These are phyloP conservation scores for Lactifluus piperatus DNA, from an alignment of 768 basidiomycete species.

Conservation along the genomic window DNA sequence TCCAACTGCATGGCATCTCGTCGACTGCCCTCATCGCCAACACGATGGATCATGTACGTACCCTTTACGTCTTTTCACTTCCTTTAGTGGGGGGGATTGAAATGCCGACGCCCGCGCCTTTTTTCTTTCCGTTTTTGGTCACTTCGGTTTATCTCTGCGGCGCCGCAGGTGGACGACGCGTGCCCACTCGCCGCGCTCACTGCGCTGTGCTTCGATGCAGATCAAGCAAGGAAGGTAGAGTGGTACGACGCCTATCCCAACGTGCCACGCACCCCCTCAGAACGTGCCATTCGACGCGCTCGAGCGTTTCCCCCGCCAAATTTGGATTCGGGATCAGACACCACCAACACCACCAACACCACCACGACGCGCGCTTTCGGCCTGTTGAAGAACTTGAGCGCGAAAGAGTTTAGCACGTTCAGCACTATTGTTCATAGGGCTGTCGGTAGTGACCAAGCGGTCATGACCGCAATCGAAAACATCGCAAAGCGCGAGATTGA, in stretches of 20 bases:
- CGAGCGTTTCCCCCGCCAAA: neutral
- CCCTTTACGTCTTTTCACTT: neutral
- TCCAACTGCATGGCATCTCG: conserved; percentile 6
- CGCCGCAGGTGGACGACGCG: conserved; percentile 16
- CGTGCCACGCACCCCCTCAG: neutral
- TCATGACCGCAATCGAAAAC: conserved; percentile 2
- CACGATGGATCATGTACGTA: conserved; percentile 13
- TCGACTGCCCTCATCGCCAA: conserved; percentile 3
- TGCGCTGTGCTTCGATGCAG: conserved; percentile 14
- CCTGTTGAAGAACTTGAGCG: neutral
- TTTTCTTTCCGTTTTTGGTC: neutral
- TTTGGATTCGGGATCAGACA: no score
- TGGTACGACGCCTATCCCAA: neutral
- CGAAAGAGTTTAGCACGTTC: neutral
- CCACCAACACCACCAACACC: neutral
- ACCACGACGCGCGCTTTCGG: neutral
- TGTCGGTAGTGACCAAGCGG: neutral
- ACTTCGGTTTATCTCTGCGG: no score
- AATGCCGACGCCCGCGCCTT: neutral
- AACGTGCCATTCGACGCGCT: neutral
- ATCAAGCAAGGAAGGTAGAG: conserved; percentile 9
- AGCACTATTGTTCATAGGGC: neutral
- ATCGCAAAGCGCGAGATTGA: conserved; percentile 5
- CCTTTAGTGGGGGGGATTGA: neutral
- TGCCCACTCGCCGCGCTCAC: conserved; percentile 8